Evolutionary conservation across 306 rosid genomes (phyloP).

Genomic region (Cucumis cinereus): DNA sequence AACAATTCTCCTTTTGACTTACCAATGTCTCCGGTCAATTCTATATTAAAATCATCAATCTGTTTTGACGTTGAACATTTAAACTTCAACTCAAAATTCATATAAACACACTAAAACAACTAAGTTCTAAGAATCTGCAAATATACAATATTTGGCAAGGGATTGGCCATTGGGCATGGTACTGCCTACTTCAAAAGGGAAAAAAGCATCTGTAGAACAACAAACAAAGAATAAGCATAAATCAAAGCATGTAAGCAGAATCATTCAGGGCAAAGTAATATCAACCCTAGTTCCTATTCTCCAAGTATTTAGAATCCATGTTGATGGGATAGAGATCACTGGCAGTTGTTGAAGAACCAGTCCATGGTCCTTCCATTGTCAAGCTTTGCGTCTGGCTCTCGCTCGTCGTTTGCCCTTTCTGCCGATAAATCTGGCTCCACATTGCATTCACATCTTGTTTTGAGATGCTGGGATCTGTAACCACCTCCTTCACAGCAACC

Average conservation of each 20-base stretch:
- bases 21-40: too few relatives aligned
- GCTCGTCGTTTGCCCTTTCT: background rate
- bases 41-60: too few relatives aligned
- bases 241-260: background rate
- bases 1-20: too few relatives aligned
- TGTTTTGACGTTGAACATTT: background rate
- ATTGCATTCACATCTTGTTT: background rate
- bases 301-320: conserved; percentile 5
- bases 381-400: conserved; percentile 1
- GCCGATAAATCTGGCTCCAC: conserved; percentile 2
- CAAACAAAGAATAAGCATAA: background rate
- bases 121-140: background rate
- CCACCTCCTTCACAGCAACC: conserved; percentile 5
- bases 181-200: background rate
- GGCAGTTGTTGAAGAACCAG: background rate
- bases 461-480: background rate
- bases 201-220: background rate
- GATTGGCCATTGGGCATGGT: background rate
- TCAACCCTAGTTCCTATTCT: background rate
- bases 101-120: background rate
- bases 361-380: background rate
- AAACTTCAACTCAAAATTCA: background rate
- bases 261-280: background rate
- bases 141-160: background rate
- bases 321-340: conserved; percentile 4